Evolutionary conservation across 2,329 filamentous ascomycete genomes (phyloP).

Genomic region (Coleophoma crateriformis): DNA sequence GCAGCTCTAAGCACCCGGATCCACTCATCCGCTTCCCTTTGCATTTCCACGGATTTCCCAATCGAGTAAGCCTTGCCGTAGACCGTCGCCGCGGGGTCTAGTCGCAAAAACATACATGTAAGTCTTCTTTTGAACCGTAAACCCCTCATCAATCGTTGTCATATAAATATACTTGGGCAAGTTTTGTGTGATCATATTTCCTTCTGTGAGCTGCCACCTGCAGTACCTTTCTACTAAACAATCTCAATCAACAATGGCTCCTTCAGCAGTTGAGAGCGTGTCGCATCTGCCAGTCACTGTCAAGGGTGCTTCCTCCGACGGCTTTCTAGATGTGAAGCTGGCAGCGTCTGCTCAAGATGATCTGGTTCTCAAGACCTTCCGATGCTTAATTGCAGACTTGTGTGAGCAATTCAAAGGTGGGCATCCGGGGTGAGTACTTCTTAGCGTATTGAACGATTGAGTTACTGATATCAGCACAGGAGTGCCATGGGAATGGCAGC

Average conservation of each 20-base stretch:
- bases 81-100: no score
- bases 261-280: slow-evolving; percentile 3
- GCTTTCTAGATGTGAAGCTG: not conserved
- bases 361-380: slow-evolving; percentile 50
- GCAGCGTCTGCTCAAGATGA: slow-evolving; percentile 1
- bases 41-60: no score
- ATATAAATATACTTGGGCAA: not conserved
- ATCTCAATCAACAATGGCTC: not conserved
- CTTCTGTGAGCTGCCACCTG: not conserved
- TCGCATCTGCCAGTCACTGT: not conserved
- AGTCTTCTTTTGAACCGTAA: no score
- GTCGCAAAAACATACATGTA: no score
- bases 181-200: not conserved
- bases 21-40: no score
- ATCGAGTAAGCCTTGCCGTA: no score
- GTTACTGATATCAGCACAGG: not conserved
- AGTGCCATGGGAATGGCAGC: slow-evolving; percentile 35
- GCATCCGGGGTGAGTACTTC: slow-evolving; percentile 52
- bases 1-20: no score
- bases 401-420: slow-evolving; percentile 67
- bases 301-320: slow-evolving; percentile 1
- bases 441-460: not conserved
- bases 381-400: slow-evolving; percentile 60
- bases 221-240: not conserved
- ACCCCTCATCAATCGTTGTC: no score